Base-by-base conservation (phyloP, 176 grass and related monocot genomes). In the Rhynchospora tenuis region DNA sequence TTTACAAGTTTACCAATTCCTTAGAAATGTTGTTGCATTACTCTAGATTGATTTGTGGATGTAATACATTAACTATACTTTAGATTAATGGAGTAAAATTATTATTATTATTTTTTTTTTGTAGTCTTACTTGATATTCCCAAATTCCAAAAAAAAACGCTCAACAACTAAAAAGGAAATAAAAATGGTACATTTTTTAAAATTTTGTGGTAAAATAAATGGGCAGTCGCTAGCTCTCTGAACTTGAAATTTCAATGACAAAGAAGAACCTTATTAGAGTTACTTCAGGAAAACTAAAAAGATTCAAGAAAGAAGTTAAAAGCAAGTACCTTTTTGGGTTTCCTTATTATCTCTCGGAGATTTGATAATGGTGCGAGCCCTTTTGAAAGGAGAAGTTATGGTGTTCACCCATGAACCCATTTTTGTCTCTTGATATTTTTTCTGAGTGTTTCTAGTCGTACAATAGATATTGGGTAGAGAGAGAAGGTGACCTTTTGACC, bases 351-450 rank as follows among this genome's bases (percentile, higher is more conserved):
- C 80, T 82, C 80, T 82, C 12, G 80, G 80, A 0, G 78, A 62
- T 82, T 82, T 82, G 22, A 82, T 65, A 16, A 82, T 81, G n/a
- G 78, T 81, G 78, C 78, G 63, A 82, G 80, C 80, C 2, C 7
- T 65, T 54, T 82, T 82, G 80, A 82, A 82, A 65, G 80, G 80
- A 82, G 80, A 82, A 64, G 80, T 82, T 24, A 82, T 82, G 61
- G 80, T 68, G 22, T 82, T 59, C 24, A 82, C 80, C 80, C 80
- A 82, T 48, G 80, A 82, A 52, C 80, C 80, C 80, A 82, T 82
- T 38, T 38, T 4, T 45, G 29, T 79, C 38, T 80, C 10, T 55
- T 9, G 11, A 14, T 38, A 6, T 33, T 20, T 70, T 70, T 14
- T 42, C 31, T 70, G 48, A 8, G 9, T 51, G 33, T 51, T 26